Base-by-base conservation (phyloP, 2,329 filamentous ascomycete genomes). In the Aspergillus costaricaensis region DNA sequence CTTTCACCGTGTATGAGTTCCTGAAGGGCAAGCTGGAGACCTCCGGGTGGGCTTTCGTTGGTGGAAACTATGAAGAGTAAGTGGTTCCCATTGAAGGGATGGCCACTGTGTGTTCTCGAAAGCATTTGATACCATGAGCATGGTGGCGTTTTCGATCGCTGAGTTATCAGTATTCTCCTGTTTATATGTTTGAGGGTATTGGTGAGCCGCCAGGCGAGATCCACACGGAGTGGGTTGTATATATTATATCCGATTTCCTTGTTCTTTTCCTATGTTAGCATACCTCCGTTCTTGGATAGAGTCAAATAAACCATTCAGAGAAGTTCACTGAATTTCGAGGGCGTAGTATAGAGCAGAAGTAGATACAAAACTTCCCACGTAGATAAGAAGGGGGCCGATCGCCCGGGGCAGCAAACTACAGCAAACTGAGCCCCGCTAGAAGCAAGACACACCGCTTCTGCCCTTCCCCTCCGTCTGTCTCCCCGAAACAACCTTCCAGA, bases 1-100 rank as follows among this genome's bases (percentile, higher is more conserved):
- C 87, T 2, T 90, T 90, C 68, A 88, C 78, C 2, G 90, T 93
- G 67, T 93, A 93, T 76, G 90, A 93, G 77, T 92, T 75, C 75
- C 79, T 93, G 62, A 91, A 88, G 80, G 85, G 88, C 62, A 88
- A 86, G 77, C 78, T 93, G 65, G 90, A 93, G 80, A 82, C 79
- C 72, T 88, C 85, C 71, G 83, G 80, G 55, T 84, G 86, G 63
- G 74, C 85, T 17, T 80, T 86, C 41, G 77, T 90, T 50, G 80
- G 82, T 52, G 85, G 84, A 62, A 84, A 83, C 62, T 92, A 85
- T 72, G 88, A 91, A 73, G 90, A 92, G 66, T 82, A 72, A 72
- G 60, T 47, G 19, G 39, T 5, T 44, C 19, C 5, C 27, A 25
- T n/a, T 51, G 12, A 32, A 50, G 15, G 30, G 30, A 55, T 27